Evolutionary conservation across 345 rosid genomes (phyloP), one percentile per base, ranked within the genome.

Genomic region (Lumnitzera littorea): DNA sequence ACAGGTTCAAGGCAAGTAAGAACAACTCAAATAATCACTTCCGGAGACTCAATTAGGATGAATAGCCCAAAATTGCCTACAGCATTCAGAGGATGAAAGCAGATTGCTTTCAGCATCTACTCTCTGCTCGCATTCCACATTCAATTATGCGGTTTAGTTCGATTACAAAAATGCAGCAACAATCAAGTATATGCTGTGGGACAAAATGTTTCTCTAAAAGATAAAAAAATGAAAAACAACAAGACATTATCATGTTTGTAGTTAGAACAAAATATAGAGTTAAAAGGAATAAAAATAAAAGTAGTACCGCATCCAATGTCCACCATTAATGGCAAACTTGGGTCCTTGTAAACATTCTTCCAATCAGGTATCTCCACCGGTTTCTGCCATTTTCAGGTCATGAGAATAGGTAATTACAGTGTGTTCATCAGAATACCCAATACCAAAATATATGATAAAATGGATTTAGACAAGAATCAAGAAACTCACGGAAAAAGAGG

Each of bases 231-330:
- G 7, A 36, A 1, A 5, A 36, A 36, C 31, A 27, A 7, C 7
- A 36, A 36, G 10, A 5, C 43, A 36, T 5, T 36, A 9, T 5
- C 43, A 36, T 36, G 43, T 36, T 36, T 36, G 9, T 9, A 5
- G 11, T 9, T 36, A 36, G 1, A 36, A 36, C 1, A 10, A 58
- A 29, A 46, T 29, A 54, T 24, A 55, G 20, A 46, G 13, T 52
- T 6, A 9, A 55, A 41, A 51, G 5, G 11, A 59, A 36, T 12
- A 17, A 52, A 16, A 58, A 3, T 5, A 24, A 50, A 47, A 31
- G 23, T 72, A 27, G 31, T 83, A 89, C 96, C 96, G 63, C 98
- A 69, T 68, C 98, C 98, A 77, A 92, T 85, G 81, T 92, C 98
- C 76, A 92, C 87, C 96, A 87, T 89, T 31, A 92, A 80, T 12